phyloP scores from a whole-genome alignment of 2,329 filamentous ascomycete species.

The Furcasterigmium sp. region DNA sequence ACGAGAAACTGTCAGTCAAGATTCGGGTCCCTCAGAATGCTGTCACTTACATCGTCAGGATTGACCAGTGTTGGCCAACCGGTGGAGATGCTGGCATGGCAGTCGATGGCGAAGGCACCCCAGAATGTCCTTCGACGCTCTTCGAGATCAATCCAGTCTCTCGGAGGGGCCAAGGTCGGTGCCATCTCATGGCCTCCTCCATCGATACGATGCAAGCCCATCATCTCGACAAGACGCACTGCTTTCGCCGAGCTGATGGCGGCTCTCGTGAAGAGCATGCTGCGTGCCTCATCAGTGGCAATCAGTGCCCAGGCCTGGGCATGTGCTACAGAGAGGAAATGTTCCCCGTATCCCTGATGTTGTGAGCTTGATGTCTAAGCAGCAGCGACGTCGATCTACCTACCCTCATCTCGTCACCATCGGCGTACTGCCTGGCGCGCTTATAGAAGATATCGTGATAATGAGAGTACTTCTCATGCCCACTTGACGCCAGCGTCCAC shows the following conservation, averaged over 20 bases:
- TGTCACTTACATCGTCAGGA: slow-evolving; percentile 52
- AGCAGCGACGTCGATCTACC: too few relatives aligned
- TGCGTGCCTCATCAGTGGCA: slow-evolving; percentile 74
- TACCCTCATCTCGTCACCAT: slow-evolving; percentile 78
- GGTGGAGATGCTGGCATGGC: slow-evolving; percentile 82
- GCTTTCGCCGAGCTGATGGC: slow-evolving; percentile 75
- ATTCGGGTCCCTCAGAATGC: not conserved
- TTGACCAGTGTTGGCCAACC: slow-evolving; percentile 85
- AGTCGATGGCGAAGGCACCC: slow-evolving; percentile 76
- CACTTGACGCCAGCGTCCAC: slow-evolving; percentile 73
- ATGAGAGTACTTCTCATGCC: slow-evolving; percentile 65
- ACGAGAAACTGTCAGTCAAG: not conserved
- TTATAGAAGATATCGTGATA: slow-evolving; percentile 78
- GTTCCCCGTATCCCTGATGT: slow-evolving; percentile 64
- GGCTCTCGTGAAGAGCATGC: slow-evolving; percentile 78
- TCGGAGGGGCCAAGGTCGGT: slow-evolving; percentile 66
- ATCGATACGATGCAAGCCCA: slow-evolving; percentile 78
- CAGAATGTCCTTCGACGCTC: slow-evolving; percentile 84
- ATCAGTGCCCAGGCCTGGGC: slow-evolving; percentile 77
- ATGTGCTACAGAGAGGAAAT: slow-evolving; percentile 72
- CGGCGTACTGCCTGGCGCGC: slow-evolving; percentile 74
- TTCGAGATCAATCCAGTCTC: slow-evolving; percentile 70
- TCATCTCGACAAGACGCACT: slow-evolving; percentile 70
- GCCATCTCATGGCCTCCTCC: slow-evolving; percentile 60
- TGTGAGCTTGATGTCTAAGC: too few relatives aligned